Base-by-base conservation (phyloP, 2,329 filamentous ascomycete genomes). In the Colletotrichum abscissum region DNA sequence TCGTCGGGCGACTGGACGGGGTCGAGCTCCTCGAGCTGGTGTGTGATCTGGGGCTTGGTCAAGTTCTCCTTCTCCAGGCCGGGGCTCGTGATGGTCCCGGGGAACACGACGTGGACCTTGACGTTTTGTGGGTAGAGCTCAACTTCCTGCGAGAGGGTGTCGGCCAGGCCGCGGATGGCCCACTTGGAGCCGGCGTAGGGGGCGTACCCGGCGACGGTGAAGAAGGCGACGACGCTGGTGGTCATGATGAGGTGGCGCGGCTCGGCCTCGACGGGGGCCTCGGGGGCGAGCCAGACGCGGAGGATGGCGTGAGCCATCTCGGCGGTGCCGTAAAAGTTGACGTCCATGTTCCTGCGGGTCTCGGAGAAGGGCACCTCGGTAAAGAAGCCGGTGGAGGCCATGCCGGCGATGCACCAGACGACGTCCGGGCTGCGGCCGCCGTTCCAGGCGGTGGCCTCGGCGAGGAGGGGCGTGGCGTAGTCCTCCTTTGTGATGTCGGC, bases 351-450 rank as follows among this genome's bases (percentile, higher is more conserved):
- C 76, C 88, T 86, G 55, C 92, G 89, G 76, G 95, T 85, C 12
- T 88, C 89, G 8, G 91, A 85, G 65, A 94, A 85, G 9, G 93
- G 88, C 52, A 91, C 91, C 74, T 98, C 94, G 76, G 94, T 82
- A 85, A 96, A 97, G 74, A 97, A 92, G 46, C 90, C 88, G 0
- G 95, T 95, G 19, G 86, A 88, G 6, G 93, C 90, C 75, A 90
- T 87, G 73, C 96, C 96, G 3, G 96, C 96, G 63, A 95, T 89
- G 80, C 94, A 95, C 95, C 97, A 98, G 42, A 98, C 93, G 69
- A 98, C 88, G 80, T 98, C 96, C 0, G 94, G 94, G 33, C 92
- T 82, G 28, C 85, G 81, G 67, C 90, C 91, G 75, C 91, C 85
- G 84, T 98, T 98, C 95, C 95, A 98, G 26, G 86, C 83, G 2